Base-by-base conservation (phyloP, 805 yeast species). In the Cyberlindnera nakhonratchasimensis region DNA sequence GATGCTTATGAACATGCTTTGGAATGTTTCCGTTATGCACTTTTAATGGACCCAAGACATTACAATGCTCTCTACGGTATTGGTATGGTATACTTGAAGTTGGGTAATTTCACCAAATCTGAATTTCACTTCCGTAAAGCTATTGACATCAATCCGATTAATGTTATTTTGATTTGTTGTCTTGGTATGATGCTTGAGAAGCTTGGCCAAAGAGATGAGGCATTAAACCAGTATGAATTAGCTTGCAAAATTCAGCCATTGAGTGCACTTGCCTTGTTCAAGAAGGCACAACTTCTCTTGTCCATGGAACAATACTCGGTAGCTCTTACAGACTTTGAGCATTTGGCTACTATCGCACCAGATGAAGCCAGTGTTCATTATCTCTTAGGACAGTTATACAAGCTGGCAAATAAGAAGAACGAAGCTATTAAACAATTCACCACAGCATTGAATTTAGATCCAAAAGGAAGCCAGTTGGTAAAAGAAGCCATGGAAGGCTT, bases 31-130 rank as follows among this genome's bases (percentile, higher is more conserved):
- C 65, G 96, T 28, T 70, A 72, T 48, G 95, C 96, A 4, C 70
- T 93, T 34, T 67, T 82, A 19, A 72, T 81, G 31, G 96, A 91
- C 55, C 73, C 82, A 35, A 71, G 89, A 43, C 96, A 88, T 59
- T 93, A 90, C 63, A 93, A 91, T 63, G 97, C 98, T 0, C 79
- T 90, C 56, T 93, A 93, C 57, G 99, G 99, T 21, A 76, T 93
- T 43, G 99, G 98, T 7, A 88, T 89, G 91, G 95, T 89, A 22
- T 84, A 82, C 60, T 74, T 88, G 61, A 86, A 88, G 55, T 66
- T 89, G 39, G 98, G 97, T 5, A 89, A 87, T 53, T 80, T 80
- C 56, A 79, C 76, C 33, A 79, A 80, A 54, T 96, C 98, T 1
- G 90, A 88, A 55, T 77, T 79, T 48, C 95, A 88, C 62, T 88